phyloP scores from a whole-genome alignment of 352 stramenopile genomes.

The Vaucheria bursata region DNA sequence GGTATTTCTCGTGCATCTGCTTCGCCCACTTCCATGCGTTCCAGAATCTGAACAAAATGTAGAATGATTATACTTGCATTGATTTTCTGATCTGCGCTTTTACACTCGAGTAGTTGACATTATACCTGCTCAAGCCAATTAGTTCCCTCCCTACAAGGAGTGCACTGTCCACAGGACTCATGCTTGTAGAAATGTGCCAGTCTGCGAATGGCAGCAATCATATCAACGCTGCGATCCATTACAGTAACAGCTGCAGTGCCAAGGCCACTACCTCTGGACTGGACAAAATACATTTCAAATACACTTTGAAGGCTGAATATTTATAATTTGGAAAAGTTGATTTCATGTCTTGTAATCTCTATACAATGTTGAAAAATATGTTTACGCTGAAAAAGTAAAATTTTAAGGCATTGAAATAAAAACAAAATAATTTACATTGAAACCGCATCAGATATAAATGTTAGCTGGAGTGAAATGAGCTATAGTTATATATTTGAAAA shows the following conservation, averaged over 20 bases:
- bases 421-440: too few species aligned
- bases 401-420: too few species aligned
- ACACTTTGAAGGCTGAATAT: too few species aligned
- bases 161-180: conserved; percentile 99
- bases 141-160: conserved; percentile 69
- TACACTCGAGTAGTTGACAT: too few species aligned
- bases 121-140: conserved; percentile 31
- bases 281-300: too few species aligned
- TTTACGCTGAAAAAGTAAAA: too few species aligned
- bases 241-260: conserved; percentile 97
- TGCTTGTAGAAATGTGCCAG: conserved; percentile 99
- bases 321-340: too few species aligned
- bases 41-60: conserved; percentile 76
- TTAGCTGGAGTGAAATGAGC: too few species aligned
- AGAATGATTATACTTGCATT: background rate
- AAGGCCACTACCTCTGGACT: conserved; percentile 65
- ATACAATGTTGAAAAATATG: too few species aligned
- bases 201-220: conserved; percentile 94
- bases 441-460: too few species aligned
- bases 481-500: too few species aligned
- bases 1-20: conserved; percentile 95
- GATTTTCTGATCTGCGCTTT: background rate
- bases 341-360: too few species aligned
- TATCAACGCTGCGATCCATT: conserved; percentile 98
- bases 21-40: conserved; percentile 94